Base-by-base conservation (phyloP, 345 rosid genomes). In the Conringia planisiliqua region DNA sequence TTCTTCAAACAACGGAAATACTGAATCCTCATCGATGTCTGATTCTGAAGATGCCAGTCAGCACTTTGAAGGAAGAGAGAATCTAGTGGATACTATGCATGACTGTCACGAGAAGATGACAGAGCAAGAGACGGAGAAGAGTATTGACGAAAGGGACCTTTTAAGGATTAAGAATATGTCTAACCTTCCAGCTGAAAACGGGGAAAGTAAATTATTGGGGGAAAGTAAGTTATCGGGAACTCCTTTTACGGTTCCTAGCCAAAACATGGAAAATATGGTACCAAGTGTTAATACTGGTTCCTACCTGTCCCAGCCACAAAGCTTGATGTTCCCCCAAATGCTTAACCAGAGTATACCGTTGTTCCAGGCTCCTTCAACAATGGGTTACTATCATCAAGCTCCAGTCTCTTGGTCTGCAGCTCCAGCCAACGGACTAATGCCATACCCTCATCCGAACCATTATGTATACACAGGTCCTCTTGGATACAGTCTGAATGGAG, bases 361-460 rank as follows among this genome's bases (percentile, higher is more conserved):
- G 81, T 87, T 82, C 76, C 92, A 86, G 74, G 72, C 82, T 85
- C 85, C 95, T 79, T 60, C 97, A 62, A 68, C 90, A 30, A 66
- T 86, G 87, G 88, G 89, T 68, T 92, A 90, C 85, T 92, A 86
- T 74, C 96, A 83, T 79, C 94, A 90, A 79, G 86, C 81, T 81
- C 89, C 89, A 61, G 86, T 89, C 74, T 80, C 97, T 14, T 95
- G 97, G 98, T 74, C 92, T 17, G 82, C 90, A 52, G 83, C 78
- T 77, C 86, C 93, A 7, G 73, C 86, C 39, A 86, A 76, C 74
- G 96, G 92, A 51, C 76, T 89, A 36, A 77, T 85, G 83, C 77
- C 86, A 24, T 87, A 77, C 22, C 76, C 89, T 26, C 90, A 85
- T 48, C 86, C 86, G 24, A 86, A 81, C 80, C 87, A 78, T 58